Evolutionary conservation across 495 filamentous ascomycete species (phyloP), one percentile per base, ranked within the genome.

Genomic region (Podospora tetraspora): DNA sequence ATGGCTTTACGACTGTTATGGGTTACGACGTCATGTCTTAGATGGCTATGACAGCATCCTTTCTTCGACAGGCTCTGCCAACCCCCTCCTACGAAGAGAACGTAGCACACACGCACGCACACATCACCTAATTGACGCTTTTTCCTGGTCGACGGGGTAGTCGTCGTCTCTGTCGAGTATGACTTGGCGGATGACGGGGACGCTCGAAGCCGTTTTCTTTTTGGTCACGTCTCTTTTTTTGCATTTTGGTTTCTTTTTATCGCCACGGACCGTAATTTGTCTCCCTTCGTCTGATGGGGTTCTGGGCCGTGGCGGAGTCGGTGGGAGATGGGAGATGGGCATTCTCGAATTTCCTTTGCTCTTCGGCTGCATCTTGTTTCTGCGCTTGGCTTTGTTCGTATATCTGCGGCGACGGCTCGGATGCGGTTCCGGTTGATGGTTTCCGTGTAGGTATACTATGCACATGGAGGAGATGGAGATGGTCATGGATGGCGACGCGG

Each of bases 11-110:
- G 77, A 79, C 71, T 76, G 73, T 79, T 75, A 79, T 69, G 77
- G 74, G 75, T 78, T 76, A 79, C 74, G 77, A 79, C 68, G 73
- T 78, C 73, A 79, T 71, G 75, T 77, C 76, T 69, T 76, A 79
- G 75, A 79, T 73, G 71, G 73, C 72, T 72, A 76, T 74, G 74
- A 72, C 71, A 75, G 68, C 57, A 52, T 72, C 69, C 66, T 67
- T 66, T 59, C 61, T 68, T 68, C 61, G 69, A 68, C 71, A 59
- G 64, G 58, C 71, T 59, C 61, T 37, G 32, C 43, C 34, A 64
- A 16, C 21, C 56, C 56, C 59, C 52, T 43, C 24, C 37, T 59
- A 25, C 63, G 30, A 62, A 57, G 66, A 67, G 59, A 43, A 56
- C 30, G 56, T 37, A 67, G 62, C 57, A 74, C 23, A 72, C 65